Percentiles rank a stretch among this genome's conserved stretches.
Conservation (phyloP, 1,284 basidiomycete genomes). For the Fomitopsis schrenkii region DNA sequence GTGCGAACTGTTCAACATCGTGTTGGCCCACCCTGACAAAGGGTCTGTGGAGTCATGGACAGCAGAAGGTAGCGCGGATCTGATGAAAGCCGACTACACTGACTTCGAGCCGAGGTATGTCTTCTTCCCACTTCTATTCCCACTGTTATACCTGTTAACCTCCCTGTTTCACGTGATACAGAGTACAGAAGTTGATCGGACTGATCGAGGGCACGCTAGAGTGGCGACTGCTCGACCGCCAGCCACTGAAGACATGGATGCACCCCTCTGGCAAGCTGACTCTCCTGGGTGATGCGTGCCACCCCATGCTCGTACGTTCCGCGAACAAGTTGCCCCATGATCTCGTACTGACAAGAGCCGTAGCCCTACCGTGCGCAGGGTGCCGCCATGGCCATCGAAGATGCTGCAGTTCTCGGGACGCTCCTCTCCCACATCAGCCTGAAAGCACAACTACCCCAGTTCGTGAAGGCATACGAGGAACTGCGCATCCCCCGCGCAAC, state of each 20-base stretch:
- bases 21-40: constrained; percentile 40
- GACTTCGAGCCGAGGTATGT: constrained; percentile 41
- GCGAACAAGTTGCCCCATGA: not conserved
- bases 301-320: constrained; percentile 54
- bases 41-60: constrained; percentile 44
- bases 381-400: constrained; percentile 67
- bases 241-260: constrained; percentile 44
- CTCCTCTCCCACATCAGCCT: constrained; percentile 47
- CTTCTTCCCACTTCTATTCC: not conserved
- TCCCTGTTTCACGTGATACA: constrained; percentile 14
- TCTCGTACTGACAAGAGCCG: not conserved
- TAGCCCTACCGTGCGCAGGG: constrained; percentile 69
- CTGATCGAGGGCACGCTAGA: constrained; percentile 43
- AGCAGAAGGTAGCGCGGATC: constrained; percentile 39
- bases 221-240: constrained; percentile 49
- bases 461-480: constrained; percentile 50
- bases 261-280: constrained; percentile 43
- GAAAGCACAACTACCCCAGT: constrained; percentile 35
- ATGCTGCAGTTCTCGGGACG: constrained; percentile 58
- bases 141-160: not conserved
- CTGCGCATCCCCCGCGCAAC: constrained; percentile 45
- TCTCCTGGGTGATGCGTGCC: constrained; percentile 54
- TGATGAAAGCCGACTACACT: constrained; percentile 40
- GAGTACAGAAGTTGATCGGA: constrained; percentile 43
- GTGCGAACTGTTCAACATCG: constrained; percentile 39